Conservation (phyloP, 306 rosid genomes). For the Fragaria ananassa region DNA sequence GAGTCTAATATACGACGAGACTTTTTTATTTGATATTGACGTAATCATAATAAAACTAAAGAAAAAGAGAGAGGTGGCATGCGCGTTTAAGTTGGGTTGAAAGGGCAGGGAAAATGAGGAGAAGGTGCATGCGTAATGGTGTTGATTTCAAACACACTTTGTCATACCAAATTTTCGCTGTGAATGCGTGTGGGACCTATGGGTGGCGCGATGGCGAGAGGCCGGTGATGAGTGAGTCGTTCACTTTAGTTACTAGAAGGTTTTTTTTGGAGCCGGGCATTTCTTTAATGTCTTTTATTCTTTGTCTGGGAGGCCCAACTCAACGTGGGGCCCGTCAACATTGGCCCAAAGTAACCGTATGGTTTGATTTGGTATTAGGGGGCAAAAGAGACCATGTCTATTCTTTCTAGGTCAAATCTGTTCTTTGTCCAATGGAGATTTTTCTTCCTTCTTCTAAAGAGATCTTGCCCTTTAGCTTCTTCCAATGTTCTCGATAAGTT, state of each 20-base stretch:
- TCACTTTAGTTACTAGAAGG: background rate
- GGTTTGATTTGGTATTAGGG: background rate
- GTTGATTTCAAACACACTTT: background rate
- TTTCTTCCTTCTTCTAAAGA: background rate
- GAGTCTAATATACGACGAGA: too few species aligned
- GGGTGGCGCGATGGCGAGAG: background rate
- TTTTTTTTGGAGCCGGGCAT: background rate
- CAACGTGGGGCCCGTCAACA: background rate
- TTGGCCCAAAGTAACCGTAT: background rate
- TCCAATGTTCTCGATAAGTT: background rate
- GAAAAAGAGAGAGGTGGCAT: background rate
- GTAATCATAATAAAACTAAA: too few species aligned
- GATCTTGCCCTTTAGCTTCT: background rate
- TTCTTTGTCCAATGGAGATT: background rate
- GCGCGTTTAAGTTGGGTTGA: slow-evolving; percentile 24
- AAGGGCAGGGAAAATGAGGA: background rate
- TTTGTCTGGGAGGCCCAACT: background rate
- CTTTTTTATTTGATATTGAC: too few species aligned
- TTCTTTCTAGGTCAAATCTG: background rate
- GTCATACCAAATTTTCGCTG: slow-evolving; percentile 21
- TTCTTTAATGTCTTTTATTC: background rate
- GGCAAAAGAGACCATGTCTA: background rate
- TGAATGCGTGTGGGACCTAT: slow-evolving; percentile 41
- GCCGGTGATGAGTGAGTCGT: background rate
- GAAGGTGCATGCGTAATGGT: slow-evolving; percentile 9